Base-by-base conservation (phyloP, 441 rosid species). In the Isatis lusitanica region DNA sequence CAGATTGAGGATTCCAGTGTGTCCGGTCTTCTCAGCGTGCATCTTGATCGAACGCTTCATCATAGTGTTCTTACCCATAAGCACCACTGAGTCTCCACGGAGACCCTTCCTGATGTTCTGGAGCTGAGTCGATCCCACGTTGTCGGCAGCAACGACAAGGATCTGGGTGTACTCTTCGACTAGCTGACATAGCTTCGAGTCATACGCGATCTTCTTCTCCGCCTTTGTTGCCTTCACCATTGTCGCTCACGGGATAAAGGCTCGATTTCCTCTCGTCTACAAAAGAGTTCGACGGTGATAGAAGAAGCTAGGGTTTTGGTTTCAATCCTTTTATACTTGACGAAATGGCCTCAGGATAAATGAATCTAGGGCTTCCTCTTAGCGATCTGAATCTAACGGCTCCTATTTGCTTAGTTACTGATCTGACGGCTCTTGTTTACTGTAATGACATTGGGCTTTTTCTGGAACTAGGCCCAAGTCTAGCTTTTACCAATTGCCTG, bases 61-160 rank as follows among this genome's bases (percentile, higher is more conserved):
- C 99, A 95, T 95, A 38, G 99, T 95, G 77, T 95, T 95, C 82
- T 95, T 95, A 0, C 98, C 99, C 98, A 95, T 95, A 3, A 95
- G 90, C 8, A 95, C 90, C 2, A 95, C 50, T 0, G 99, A 93
- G 81, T 93, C 96, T 1, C 99, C 98, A 43, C 99, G 86, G 57
- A 95, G 88, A 66, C 99, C 98, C 39, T 9, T 83, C 68, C 99
- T 80, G 74, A 95, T 95, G 82, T 74, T 90, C 88, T 93, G 98
- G 9, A 95, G 85, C 90, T 95, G 99, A 50, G 82, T 93, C 3
- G 99, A 95, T 5, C 99, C 98, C 3, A 95, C 99, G 70, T 95
- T 95, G 63, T 95, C 98, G 9, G 99, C 97, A 0, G 92, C 92
- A 30, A 60, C 98, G 9, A 95, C 56, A 63, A 95, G 61, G 83